These are phyloP conservation scores for Lotmaria passim DNA, from an alignment of 208 protist species.

Conservation along the genomic window DNA sequence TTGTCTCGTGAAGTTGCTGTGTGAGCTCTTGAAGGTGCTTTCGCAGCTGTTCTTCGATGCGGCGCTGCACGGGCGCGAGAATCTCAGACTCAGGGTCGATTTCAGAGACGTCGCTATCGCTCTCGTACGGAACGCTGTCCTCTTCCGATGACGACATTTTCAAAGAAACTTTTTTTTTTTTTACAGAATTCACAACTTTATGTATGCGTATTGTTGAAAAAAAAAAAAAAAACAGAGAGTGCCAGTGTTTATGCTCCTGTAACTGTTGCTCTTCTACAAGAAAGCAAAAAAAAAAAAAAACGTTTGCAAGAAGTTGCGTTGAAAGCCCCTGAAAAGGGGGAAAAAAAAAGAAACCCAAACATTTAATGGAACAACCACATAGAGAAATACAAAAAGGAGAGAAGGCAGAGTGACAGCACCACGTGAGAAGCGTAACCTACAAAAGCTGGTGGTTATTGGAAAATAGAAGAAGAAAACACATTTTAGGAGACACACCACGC, in stretches of 20 bases:
- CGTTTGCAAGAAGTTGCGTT: too few species aligned
- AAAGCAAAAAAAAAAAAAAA: too few species aligned
- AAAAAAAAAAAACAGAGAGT: neutral
- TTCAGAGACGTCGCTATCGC: constrained; percentile 85
- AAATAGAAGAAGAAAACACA: too few species aligned
- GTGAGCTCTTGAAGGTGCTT: constrained; percentile 88
- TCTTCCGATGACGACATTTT: constrained; percentile 36
- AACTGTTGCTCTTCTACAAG: too few species aligned
- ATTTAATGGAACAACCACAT: too few species aligned
- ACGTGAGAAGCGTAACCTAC: too few species aligned
- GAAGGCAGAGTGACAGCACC: too few species aligned
- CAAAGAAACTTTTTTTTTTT: neutral
- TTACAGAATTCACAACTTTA: neutral
- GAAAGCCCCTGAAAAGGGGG: too few species aligned
- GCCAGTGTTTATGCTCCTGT: too few species aligned
- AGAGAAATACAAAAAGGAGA: neutral
- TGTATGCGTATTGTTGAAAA: neutral
- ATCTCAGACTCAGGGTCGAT: constrained; percentile 87
- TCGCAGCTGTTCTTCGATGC: constrained; percentile 89
- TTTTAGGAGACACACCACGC: too few species aligned
- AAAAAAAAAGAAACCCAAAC: too few species aligned
- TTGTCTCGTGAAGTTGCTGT: constrained; percentile 86
- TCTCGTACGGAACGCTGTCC: constrained; percentile 66
- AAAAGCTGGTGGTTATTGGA: too few species aligned
- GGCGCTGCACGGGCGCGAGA: constrained; percentile 84